Evolutionary conservation across 2,329 filamentous ascomycete species (phyloP).

Genomic region (Knufia petricola): DNA sequence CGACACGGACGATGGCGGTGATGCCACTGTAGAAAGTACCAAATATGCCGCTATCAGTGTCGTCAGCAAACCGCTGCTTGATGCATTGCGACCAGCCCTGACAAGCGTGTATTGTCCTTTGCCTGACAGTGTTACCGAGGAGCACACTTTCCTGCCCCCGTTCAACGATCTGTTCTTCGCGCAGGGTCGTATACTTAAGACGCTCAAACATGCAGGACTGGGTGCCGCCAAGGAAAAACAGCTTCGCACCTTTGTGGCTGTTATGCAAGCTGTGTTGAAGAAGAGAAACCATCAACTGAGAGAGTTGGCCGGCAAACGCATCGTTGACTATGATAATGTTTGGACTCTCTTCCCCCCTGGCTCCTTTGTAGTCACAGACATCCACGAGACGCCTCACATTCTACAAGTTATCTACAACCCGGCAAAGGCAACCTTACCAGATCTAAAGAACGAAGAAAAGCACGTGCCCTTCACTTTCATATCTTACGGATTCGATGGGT

Average conservation of each 20-base stretch:
- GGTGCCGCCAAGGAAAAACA: slow-evolving; percentile 6
- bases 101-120: slow-evolving; percentile 7
- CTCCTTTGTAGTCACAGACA: slow-evolving; percentile 1
- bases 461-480: not conserved
- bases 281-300: slow-evolving; percentile 6
- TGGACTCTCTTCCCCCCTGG: slow-evolving; percentile 7
- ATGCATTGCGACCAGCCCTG: slow-evolving; percentile 4
- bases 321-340: slow-evolving; percentile 6
- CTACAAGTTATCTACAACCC: slow-evolving; percentile 2
- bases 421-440: not conserved
- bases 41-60: slow-evolving; percentile 2
- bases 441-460: slow-evolving; percentile 6
- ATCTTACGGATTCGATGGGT: slow-evolving; percentile 8
- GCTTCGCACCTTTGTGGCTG: slow-evolving; percentile 6
- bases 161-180: slow-evolving; percentile 7
- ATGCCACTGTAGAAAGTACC: slow-evolving; percentile 1
- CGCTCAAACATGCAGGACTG: slow-evolving; percentile 4
- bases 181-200: slow-evolving; percentile 3
- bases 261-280: slow-evolving; percentile 6
- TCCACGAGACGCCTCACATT: not conserved
- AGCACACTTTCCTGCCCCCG: slow-evolving; percentile 1
- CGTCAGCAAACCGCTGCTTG: slow-evolving; percentile 5
- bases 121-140: not conserved
- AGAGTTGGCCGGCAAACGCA: slow-evolving; percentile 6
- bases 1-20: slow-evolving; percentile 5